These are phyloP conservation scores for Podaxis sp. DNA, from an alignment of 768 basidiomycete genomes.

Conservation along the genomic window DNA sequence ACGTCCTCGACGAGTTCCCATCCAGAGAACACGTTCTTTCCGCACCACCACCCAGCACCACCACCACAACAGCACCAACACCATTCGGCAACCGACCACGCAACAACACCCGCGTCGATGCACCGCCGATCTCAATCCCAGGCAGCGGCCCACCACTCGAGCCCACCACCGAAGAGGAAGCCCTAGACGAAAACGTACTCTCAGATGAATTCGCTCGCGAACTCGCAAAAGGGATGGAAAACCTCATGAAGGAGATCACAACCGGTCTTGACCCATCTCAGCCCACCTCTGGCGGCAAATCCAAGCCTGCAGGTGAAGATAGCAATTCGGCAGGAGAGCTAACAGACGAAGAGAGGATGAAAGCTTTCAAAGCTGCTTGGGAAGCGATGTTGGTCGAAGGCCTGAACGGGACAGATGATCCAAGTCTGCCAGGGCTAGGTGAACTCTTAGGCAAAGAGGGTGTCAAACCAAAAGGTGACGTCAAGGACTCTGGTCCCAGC, in stretches of 20 bases:
- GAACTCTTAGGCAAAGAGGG: constrained; percentile 16
- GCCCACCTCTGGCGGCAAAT: constrained; percentile 19
- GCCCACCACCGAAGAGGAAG: constrained; percentile 25
- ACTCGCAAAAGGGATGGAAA: constrained; percentile 50
- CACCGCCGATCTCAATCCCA: constrained; percentile 36
- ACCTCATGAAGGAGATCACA: constrained; percentile 46
- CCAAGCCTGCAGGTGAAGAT: neutral
- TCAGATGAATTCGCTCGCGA: constrained; percentile 38
- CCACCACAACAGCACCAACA: constrained; percentile 25
- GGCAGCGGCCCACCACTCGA: constrained; percentile 30
- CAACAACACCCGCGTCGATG: constrained; percentile 50
- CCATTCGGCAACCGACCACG: constrained; percentile 37
- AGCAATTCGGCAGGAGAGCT: constrained; percentile 20
- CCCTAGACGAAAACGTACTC: constrained; percentile 37
- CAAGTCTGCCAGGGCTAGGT: constrained; percentile 18
- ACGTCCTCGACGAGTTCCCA: constrained; percentile 48
- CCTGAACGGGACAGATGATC: constrained; percentile 44
- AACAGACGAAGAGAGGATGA: constrained; percentile 32
- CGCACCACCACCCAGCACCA: constrained; percentile 33
- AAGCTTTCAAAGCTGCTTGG: constrained; percentile 59
- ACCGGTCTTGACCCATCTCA: constrained; percentile 3
- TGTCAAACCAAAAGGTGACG: neutral
- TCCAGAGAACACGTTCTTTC: constrained; percentile 22
- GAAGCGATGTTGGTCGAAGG: constrained; percentile 69
- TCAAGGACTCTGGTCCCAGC: neutral